Conservation (phyloP, 2,329 filamentous ascomycete genomes). For the Cryphonectria parasitica region DNA sequence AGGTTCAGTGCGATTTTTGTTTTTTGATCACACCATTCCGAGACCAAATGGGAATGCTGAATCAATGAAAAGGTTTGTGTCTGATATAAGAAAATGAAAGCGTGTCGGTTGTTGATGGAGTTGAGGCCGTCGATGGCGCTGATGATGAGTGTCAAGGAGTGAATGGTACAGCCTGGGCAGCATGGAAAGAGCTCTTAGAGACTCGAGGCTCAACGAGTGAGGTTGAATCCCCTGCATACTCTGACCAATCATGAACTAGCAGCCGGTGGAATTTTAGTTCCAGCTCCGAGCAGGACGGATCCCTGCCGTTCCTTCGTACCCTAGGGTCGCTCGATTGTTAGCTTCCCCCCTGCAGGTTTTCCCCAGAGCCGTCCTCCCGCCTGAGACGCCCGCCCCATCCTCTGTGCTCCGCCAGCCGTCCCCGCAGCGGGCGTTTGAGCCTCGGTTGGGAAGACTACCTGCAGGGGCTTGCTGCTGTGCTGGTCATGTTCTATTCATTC, state of each 20-base stretch:
- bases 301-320: not conserved
- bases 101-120: not conserved
- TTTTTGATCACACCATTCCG: not conserved
- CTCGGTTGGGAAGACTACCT: slow-evolving; percentile 9
- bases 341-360: not conserved
- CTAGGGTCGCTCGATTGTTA: not conserved
- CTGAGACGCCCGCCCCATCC: not conserved
- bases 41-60: not conserved
- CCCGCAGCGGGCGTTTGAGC: slow-evolving; percentile 5
- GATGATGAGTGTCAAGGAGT: not conserved
- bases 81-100: not conserved
- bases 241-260: not conserved
- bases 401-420: not conserved
- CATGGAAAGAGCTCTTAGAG: not conserved
- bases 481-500: not conserved
- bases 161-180: not conserved
- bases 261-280: slow-evolving; percentile 15
- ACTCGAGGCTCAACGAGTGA: slow-evolving; percentile 1
- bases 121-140: not conserved
- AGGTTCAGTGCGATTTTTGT: not conserved
- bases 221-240: slow-evolving; percentile 8
- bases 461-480: slow-evolving; percentile 1
- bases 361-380: slow-evolving; percentile 6
- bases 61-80: not conserved
- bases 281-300: slow-evolving; percentile 11